A percentile compares a stretch with the other conserved stretches of the same genome.
These are phyloP conservation scores for Lumnitzera racemosa DNA, from an alignment of 345 rosid species.

Conservation along the genomic window DNA sequence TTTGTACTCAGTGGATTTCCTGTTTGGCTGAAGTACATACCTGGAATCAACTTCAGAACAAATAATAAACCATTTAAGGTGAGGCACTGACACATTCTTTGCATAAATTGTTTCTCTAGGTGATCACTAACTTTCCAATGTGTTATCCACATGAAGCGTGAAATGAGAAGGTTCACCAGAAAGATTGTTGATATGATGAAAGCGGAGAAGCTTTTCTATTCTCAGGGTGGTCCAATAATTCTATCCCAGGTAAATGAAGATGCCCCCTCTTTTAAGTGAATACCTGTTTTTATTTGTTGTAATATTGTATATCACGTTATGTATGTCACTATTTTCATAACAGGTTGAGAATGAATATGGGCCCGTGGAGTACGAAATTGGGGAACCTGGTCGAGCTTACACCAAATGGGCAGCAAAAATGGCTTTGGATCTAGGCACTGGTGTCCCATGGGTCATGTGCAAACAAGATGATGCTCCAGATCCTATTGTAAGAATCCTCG, in stretches of 20 bases:
- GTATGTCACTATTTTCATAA: slow-evolving; percentile 9
- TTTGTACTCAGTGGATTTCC: slow-evolving; percentile 74
- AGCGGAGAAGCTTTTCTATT: slow-evolving; percentile 69
- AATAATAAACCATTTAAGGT: slow-evolving; percentile 95
- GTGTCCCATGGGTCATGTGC: slow-evolving; percentile 99
- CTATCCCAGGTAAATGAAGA: slow-evolving; percentile 74
- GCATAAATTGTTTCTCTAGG: slow-evolving; percentile 2
- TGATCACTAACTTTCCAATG: neutral
- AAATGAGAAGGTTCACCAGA: slow-evolving; percentile 77
- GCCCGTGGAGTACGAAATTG: slow-evolving; percentile 85
- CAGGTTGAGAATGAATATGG: slow-evolving; percentile 99
- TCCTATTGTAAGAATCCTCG: slow-evolving; percentile 58
- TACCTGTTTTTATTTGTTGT: neutral
- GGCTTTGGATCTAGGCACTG: slow-evolving; percentile 88
- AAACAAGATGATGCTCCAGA: slow-evolving; percentile 99
- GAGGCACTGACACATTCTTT: slow-evolving; percentile 16
- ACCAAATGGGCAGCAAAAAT: slow-evolving; percentile 85
- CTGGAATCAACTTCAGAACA: slow-evolving; percentile 91
- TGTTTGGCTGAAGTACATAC: slow-evolving; percentile 98
- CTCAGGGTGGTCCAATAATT: slow-evolving; percentile 98
- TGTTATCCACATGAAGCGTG: slow-evolving; percentile 34
- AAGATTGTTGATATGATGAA: slow-evolving; percentile 95
- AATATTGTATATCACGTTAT: slow-evolving; percentile 2
- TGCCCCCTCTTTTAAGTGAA: neutral
- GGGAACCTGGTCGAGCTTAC: slow-evolving; percentile 69